Evolutionary conservation across 805 yeast genomes (phyloP).

Genomic region (Peterozyma toletana): DNA sequence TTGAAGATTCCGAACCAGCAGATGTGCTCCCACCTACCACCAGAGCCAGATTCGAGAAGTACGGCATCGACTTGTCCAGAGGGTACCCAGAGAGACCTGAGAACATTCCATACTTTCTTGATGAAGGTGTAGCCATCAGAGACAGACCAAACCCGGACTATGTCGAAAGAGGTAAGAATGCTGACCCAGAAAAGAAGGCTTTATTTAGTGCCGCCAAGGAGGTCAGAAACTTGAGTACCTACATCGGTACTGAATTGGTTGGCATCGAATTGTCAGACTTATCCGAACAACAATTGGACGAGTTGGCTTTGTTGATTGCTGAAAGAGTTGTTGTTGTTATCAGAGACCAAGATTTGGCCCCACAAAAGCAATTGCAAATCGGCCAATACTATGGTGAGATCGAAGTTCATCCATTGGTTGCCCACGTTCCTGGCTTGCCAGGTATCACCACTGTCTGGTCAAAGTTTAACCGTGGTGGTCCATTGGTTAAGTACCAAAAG

Average conservation of each 20-base stretch:
- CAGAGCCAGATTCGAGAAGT: slow-evolving; percentile 23
- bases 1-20: slow-evolving; percentile 11
- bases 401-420: slow-evolving; percentile 29
- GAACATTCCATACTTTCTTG: slow-evolving; percentile 28
- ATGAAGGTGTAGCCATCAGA: slow-evolving; percentile 31
- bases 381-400: slow-evolving; percentile 35
- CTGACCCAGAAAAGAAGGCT: slow-evolving; percentile 24
- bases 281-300: slow-evolving; percentile 36
- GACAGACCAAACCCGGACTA: slow-evolving; percentile 18
- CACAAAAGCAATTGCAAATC: slow-evolving; percentile 31
- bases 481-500: slow-evolving; percentile 9
- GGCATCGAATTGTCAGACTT: slow-evolving; percentile 35
- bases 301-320: slow-evolving; percentile 38
- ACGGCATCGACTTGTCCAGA: slow-evolving; percentile 27
- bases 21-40: slow-evolving; percentile 20
- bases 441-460: slow-evolving; percentile 28
- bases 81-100: slow-evolving; percentile 34
- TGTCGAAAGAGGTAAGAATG: slow-evolving; percentile 10
- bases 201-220: slow-evolving; percentile 32
- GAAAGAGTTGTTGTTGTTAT: slow-evolving; percentile 45
- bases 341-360: slow-evolving; percentile 32
- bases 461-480: slow-evolving; percentile 14
- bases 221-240: slow-evolving; percentile 32
- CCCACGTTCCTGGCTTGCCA: slow-evolving; percentile 24
- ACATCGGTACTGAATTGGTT: slow-evolving; percentile 35